Base-by-base conservation (phyloP, 2,329 filamentous ascomycete species). In the Stachybotrys chlorohalonatus region DNA sequence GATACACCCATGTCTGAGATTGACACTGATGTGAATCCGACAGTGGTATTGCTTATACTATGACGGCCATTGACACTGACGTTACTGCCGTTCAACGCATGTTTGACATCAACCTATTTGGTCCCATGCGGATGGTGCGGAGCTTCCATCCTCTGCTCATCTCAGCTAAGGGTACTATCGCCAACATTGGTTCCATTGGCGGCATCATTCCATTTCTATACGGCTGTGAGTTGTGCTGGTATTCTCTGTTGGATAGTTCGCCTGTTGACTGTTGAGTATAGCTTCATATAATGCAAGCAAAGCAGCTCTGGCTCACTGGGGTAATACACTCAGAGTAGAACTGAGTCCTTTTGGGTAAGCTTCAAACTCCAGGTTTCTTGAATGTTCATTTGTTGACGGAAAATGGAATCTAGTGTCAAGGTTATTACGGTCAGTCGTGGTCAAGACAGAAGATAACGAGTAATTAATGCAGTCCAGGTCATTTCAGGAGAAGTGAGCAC, bases 31-130 rank as follows among this genome's bases (percentile, higher is more conserved):
- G 24, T 24, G 24, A 24, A 24, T 24, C 4, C 24, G 24, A 24
- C 24, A 24, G 24, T 4, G 24, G 24, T 24, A 24, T 24, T 30
- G 47, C 15, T 5, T 60, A 57, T 53, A 61, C 57, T 30, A 59
- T 62, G 60, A 65, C 68, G 11, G 59, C 65, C 11, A 54, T 69
- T 4, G 68, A 71, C 52, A 57, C 62, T 31, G 59, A 65, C 7
- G 55, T 69, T 1, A 62, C 64, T 5, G 59, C 67, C 11, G 70
- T 67, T 7, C 68, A 64, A 32, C 58, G 58, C 31, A 57, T 75
- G 52, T 75, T 73, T 56, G 72, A 76, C 7, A 63, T 73, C 47
- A 78, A 79, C 56, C 60, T 75, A 31, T 75, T 70, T 62, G 72
- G 69, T 1, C 55, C 64, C 1, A 57, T 66, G 62, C 53, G 57